These are phyloP conservation scores for Colletotrichum sp. DNA, from an alignment of 2,329 filamentous ascomycete genomes.

Conservation along the genomic window DNA sequence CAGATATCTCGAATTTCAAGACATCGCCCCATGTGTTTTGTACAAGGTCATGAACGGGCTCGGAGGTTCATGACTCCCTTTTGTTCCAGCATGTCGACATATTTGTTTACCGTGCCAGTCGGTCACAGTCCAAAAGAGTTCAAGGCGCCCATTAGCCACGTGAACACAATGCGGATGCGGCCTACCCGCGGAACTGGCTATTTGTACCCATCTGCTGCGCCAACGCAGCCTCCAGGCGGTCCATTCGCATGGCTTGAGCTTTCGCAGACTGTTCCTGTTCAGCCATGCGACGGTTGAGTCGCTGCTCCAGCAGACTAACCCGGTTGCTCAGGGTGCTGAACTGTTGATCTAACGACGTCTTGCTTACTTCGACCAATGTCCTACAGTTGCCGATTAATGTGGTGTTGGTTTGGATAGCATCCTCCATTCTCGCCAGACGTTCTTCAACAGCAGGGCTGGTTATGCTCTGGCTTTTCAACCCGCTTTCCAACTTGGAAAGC, in stretches of 20 bases:
- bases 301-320: not conserved
- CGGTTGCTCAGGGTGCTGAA: not conserved
- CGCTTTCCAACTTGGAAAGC: not conserved
- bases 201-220: not conserved
- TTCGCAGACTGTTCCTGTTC: not conserved
- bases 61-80: not conserved
- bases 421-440: not conserved
- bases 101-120: not conserved
- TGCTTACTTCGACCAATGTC: slow-evolving; percentile 5
- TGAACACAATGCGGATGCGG: not conserved
- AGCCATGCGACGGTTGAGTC: not conserved
- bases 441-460: not conserved
- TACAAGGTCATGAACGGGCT: not conserved
- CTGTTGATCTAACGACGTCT: not conserved
- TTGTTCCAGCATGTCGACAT: not conserved
- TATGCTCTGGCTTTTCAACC: not conserved
- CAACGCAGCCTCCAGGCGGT: not conserved
- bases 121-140: not conserved
- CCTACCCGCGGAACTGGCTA: not conserved
- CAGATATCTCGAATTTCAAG: not conserved
- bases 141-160: not conserved
- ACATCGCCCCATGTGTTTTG: not conserved
- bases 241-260: not conserved
- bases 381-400: slow-evolving; percentile 3
- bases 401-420: not conserved